These are phyloP conservation scores for Rhizopogon vinicolor DNA, from an alignment of 768 basidiomycete genomes.

Conservation along the genomic window DNA sequence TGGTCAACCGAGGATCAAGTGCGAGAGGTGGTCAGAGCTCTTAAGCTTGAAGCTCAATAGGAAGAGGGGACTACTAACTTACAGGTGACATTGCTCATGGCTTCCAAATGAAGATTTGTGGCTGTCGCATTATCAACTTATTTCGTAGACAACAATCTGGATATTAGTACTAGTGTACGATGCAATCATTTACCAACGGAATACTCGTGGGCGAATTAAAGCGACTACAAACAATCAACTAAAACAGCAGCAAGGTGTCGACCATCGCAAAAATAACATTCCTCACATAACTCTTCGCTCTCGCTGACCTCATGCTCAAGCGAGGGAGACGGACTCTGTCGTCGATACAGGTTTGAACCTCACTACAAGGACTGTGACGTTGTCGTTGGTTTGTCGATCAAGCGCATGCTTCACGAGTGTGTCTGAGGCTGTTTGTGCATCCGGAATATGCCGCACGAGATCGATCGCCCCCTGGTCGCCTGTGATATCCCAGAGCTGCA, in stretches of 20 bases:
- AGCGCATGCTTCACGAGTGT: conserved; percentile 83
- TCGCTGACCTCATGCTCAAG: background rate
- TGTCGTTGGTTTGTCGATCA: conserved; percentile 87
- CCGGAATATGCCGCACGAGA: conserved; percentile 62
- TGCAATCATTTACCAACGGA: background rate
- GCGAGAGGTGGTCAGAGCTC: conserved; percentile 24
- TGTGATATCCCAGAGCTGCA: conserved; percentile 93
- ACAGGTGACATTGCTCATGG: no score
- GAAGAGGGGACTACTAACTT: background rate
- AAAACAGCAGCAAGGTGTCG: background rate
- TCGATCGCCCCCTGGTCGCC: conserved; percentile 90
- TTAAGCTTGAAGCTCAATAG: no score
- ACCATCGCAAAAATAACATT: background rate
- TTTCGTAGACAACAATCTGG: no score
- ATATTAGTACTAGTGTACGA: background rate
- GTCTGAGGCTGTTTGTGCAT: conserved; percentile 81
- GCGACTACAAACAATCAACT: background rate
- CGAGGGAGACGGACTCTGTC: conserved; percentile 6
- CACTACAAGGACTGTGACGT: conserved; percentile 88
- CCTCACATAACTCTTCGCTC: background rate
- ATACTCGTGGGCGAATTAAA: background rate
- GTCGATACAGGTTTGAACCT: conserved; percentile 53
- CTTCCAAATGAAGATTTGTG: no score
- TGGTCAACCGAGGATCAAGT: conserved; percentile 56
- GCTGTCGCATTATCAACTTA: no score